phyloP scores from a whole-genome alignment of 106 monocot genomes.

The Dioscorea zingiberensis region DNA sequence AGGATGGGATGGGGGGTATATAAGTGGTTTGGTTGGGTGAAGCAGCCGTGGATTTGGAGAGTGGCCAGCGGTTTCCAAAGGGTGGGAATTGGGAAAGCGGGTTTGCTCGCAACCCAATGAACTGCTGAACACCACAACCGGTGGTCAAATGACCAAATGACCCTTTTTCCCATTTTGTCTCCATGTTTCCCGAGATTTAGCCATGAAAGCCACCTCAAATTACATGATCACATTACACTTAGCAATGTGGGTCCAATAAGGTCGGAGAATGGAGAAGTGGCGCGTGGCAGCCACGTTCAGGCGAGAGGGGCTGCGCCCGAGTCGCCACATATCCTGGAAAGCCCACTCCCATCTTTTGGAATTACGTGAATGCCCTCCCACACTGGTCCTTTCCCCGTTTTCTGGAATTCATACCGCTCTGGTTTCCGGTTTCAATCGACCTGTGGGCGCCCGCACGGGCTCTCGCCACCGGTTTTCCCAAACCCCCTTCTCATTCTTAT shows the following conservation, averaged over 20 bases:
- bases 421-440: neutral
- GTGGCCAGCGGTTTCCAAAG: constrained; percentile 1
- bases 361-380: neutral
- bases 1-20: neutral
- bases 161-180: neutral
- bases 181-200: neutral
- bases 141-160: neutral
- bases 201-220: neutral
- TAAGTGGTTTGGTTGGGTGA: neutral
- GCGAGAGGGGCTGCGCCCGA: neutral
- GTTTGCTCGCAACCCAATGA: neutral
- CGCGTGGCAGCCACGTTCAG: constrained; percentile 11
- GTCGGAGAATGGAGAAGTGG: neutral
- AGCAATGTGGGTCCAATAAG: neutral
- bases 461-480: neutral
- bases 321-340: constrained; percentile 8
- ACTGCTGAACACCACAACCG: neutral
- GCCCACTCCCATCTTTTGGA: neutral
- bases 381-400: neutral
- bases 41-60: constrained; percentile 3
- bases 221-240: neutral
- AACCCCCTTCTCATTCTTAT: neutral
- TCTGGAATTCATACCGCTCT: neutral
- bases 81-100: constrained; percentile 2
- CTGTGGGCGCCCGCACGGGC: neutral